Evolutionary conservation across 2,329 filamentous ascomycete genomes (phyloP).

Genomic region (Diplodia seriata): DNA sequence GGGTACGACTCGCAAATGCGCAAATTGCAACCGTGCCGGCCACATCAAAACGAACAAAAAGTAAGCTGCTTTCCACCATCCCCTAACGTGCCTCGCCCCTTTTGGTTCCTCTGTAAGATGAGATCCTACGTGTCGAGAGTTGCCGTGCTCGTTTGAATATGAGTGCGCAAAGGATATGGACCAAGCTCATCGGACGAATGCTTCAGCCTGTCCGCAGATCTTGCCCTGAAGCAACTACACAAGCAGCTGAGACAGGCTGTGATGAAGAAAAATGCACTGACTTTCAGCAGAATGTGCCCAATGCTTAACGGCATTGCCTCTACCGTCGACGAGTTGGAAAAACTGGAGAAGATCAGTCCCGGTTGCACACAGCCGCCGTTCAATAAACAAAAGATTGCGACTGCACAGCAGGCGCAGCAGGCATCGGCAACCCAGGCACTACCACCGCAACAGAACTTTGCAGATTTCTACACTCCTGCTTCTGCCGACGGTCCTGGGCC

Average conservation of each 20-base stretch:
- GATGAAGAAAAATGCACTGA: background rate
- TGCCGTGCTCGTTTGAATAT: background rate
- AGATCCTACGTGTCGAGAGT: background rate
- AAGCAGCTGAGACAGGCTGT: background rate
- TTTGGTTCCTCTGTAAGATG: background rate
- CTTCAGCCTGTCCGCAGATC: background rate
- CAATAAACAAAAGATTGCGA: slow-evolving; percentile 10
- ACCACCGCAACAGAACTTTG: slow-evolving; percentile 10
- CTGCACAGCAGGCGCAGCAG: slow-evolving; percentile 19
- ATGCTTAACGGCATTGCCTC: slow-evolving; percentile 31
- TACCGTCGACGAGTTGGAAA: slow-evolving; percentile 28
- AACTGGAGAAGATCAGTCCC: slow-evolving; percentile 20
- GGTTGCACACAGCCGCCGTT: slow-evolving; percentile 29
- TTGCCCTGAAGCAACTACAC: too few relatives aligned
- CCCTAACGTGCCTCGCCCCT: background rate
- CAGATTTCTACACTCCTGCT: slow-evolving; percentile 7
- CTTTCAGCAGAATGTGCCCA: slow-evolving; percentile 26
- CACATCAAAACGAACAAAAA: slow-evolving; percentile 99
- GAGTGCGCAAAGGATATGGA: too few relatives aligned
- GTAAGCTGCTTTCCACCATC: slow-evolving; percentile 54
- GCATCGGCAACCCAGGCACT: slow-evolving; percentile 3
- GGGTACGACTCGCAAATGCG: slow-evolving; percentile 80
- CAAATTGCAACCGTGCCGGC: slow-evolving; percentile 94
- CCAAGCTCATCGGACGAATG: background rate
- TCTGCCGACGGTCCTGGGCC: slow-evolving; percentile 7